Evolutionary conservation across 73 alveolate genomes (phyloP), one percentile per base, ranked within the genome.

Genomic region (Uronychia setigera): DNA sequence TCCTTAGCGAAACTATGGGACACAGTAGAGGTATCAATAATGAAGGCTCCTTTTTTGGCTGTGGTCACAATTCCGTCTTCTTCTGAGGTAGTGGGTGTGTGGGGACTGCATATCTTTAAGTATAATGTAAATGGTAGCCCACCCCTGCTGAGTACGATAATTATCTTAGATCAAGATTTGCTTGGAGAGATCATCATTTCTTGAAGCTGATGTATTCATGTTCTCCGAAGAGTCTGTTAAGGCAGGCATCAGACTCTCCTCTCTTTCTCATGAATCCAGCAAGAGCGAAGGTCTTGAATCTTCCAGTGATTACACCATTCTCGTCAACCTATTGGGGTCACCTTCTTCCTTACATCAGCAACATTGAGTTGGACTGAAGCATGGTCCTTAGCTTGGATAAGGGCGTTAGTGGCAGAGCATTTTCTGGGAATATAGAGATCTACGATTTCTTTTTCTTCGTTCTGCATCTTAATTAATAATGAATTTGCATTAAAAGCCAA

Each of bases 231-330:
- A 89, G 85, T 89, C 94, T 89, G 91, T 89, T 89, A 59, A 93
- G 87, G 83, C 96, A 93, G 32, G 95, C 97, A 88, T 96, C 99
- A 33, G 97, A 93, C 89, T 94, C 94, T 78, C 99, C 99, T 83
- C 96, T 87, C 75, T 92, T 79, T 60, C 99, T 94, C 80, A 96
- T 94, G 94, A 92, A 94, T 79, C 99, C 99, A 35, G 98, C 97
- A 60, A 96, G 58, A 79, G 96, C 93, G 75, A 94, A 83, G 60
- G 98, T 87, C 86, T 90, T 81, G 87, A 87, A 86, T 85, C 91
- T 91, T 29, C 96, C 97, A 46, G 92, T 87, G 93, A 84, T 86
- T 85, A 80, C 85, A 84, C 97, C 96, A 78, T 88, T 87, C 90
- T 90, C 98, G 67, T 89, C 96, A 33, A 87, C 93, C 90, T 84